A percentile compares a stretch with the other conserved stretches of the same genome.
Evolutionary conservation across 176 grass and related monocot species (phyloP).

Genomic region (Oryza coarctata): DNA sequence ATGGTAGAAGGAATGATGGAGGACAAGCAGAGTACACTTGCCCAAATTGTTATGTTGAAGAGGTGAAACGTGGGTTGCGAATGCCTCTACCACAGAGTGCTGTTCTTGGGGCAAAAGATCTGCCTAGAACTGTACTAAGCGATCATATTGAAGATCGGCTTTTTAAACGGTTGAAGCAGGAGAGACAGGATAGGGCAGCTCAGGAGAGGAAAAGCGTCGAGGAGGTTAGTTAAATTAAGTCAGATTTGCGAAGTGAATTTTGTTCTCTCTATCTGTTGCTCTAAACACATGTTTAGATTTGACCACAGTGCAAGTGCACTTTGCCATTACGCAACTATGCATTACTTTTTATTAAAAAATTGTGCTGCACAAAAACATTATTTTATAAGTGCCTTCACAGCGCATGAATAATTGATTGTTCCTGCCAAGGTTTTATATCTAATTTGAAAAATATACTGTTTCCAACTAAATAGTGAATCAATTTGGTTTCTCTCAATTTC

Average conservation of each 20-base stretch:
- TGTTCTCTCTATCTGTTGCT: slow-evolving; percentile 21
- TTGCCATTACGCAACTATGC: not conserved
- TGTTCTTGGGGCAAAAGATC: slow-evolving; percentile 98
- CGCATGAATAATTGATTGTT: slow-evolving; percentile 5
- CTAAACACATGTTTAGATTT: not conserved
- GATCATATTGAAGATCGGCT: slow-evolving; percentile 95
- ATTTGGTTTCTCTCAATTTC: not conserved
- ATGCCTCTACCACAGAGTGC: slow-evolving; percentile 94
- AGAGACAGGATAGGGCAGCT: slow-evolving; percentile 78
- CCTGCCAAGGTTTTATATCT: not conserved
- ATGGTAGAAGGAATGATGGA: slow-evolving; percentile 95
- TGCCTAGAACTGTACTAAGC: slow-evolving; percentile 91
- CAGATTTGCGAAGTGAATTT: slow-evolving; percentile 1
- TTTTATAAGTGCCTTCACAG: slow-evolving; percentile 4
- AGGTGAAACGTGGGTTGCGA: slow-evolving; percentile 78
- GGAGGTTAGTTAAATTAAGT: slow-evolving; percentile 59
- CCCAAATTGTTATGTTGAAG: slow-evolving; percentile 85
- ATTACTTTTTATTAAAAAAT: not conserved
- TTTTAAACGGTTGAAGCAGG: slow-evolving; percentile 70
- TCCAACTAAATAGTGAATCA: not conserved
- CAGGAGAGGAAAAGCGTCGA: slow-evolving; percentile 65
- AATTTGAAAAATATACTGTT: not conserved
- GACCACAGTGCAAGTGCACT: not conserved
- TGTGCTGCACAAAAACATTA: not conserved
- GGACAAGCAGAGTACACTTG: slow-evolving; percentile 98